Evolutionary conservation across 1,284 basidiomycete species (phyloP).

Genomic region (Ustilago nuda): DNA sequence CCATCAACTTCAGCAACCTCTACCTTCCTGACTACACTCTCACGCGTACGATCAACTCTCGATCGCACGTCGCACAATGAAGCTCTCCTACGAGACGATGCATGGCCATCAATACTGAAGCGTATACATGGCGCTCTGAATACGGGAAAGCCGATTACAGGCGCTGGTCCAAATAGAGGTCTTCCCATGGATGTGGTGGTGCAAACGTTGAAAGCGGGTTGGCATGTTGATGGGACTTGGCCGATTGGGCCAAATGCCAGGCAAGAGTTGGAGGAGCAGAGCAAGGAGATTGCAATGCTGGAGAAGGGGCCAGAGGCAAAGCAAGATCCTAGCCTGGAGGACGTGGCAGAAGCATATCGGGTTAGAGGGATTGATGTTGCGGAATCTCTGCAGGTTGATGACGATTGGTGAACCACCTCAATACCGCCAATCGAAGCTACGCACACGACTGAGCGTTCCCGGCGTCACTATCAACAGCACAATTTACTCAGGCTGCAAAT

Average conservation of each 20-base stretch:
- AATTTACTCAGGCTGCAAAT: neutral
- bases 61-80: slow-evolving; percentile 22
- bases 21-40: slow-evolving; percentile 20
- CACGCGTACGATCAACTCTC: slow-evolving; percentile 10
- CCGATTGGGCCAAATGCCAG: slow-evolving; percentile 33
- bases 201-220: slow-evolving; percentile 35
- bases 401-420: slow-evolving; percentile 26
- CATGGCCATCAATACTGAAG: slow-evolving; percentile 34
- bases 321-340: slow-evolving; percentile 39
- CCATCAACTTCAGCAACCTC: slow-evolving; percentile 12
- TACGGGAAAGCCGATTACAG: slow-evolving; percentile 31
- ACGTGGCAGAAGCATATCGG: slow-evolving; percentile 23
- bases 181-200: slow-evolving; percentile 37
- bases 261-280: slow-evolving; percentile 32
- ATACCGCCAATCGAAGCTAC: too few relatives aligned
- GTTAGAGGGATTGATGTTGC: slow-evolving; percentile 22
- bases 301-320: slow-evolving; percentile 35
- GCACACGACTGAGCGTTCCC: too few relatives aligned
- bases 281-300: neutral
- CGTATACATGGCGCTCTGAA: slow-evolving; percentile 34
- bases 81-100: slow-evolving; percentile 20
- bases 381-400: slow-evolving; percentile 12
- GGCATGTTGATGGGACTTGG: slow-evolving; percentile 50
- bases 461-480: too few relatives aligned
- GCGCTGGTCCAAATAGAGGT: slow-evolving; percentile 35